Conservation (phyloP, 805 yeast genomes). For the Blastobotrys terrestris region DNA sequence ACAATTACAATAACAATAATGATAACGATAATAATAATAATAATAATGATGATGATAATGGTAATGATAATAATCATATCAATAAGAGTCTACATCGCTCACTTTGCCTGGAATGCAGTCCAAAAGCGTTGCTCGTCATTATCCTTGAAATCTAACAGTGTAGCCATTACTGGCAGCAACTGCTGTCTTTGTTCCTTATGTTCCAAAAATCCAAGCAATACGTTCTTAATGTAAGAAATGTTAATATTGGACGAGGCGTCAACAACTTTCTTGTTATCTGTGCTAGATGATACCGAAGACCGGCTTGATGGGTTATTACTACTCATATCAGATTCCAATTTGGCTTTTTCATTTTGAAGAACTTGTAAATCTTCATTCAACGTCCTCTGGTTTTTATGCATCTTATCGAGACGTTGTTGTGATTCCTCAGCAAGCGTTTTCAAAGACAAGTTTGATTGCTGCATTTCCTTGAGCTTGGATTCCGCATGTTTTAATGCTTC, state of each 20-base stretch:
- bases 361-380: slow-evolving; percentile 29
- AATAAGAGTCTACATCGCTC: slow-evolving; percentile 4
- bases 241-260: slow-evolving; percentile 33
- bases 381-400: slow-evolving; percentile 31
- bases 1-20: background rate
- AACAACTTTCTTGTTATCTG: background rate
- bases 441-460: slow-evolving; percentile 27
- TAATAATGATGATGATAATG: background rate
- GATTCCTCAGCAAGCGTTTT: slow-evolving; percentile 32
- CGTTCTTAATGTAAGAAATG: slow-evolving; percentile 80
- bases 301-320: slow-evolving; percentile 6
- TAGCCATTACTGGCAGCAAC: slow-evolving; percentile 77
- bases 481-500: slow-evolving; percentile 23
- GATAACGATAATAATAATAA: background rate
- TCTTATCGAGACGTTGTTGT: slow-evolving; percentile 30
- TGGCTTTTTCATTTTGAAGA: slow-evolving; percentile 22
- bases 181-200: slow-evolving; percentile 87
- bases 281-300: slow-evolving; percentile 9
- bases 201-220: slow-evolving; percentile 83
- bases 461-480: slow-evolving; percentile 24
- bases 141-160: slow-evolving; percentile 59
- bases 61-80: background rate
- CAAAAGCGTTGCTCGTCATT: slow-evolving; percentile 72
- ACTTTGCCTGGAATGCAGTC: slow-evolving; percentile 34
- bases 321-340: slow-evolving; percentile 13